Evolutionary conservation across 164 flowering plant species (phyloP), one percentile per base, ranked within the genome.

Genomic region (Buxus sempervirens): DNA sequence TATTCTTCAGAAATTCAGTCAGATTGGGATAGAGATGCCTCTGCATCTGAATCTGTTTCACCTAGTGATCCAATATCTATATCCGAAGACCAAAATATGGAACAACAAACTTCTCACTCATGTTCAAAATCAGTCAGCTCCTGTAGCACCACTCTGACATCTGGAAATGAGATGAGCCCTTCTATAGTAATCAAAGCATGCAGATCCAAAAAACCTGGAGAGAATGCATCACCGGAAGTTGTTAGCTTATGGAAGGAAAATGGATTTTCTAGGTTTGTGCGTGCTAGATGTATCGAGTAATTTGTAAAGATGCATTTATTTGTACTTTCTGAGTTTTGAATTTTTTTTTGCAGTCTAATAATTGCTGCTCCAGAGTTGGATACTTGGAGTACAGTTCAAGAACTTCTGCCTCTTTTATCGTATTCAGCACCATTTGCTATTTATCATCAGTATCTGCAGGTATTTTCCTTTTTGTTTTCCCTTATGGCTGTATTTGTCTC

Each of bases 391-490:
- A 68, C 76, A 23, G 78, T 84, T 59, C 81, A 86, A 77, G 89
- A 89, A 69, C 78, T 92, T 32, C 78, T 95, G 38, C 98, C 98
- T 8, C 86, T 86, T 78, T 55, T 92, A 38, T 80, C 98, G 7
- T 80, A 78, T 79, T 95, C 99, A 2, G 96, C 99, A 26, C 93
- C 99, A 41, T 95, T 95, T 81, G 90, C 86, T 16, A 83, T 95
- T 60, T 92, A 90, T 78, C 97, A 95, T 74, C 97, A 92, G 64
- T 85, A 86, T 78, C 87, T 89, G 58, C 96, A 95, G 97, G 98
- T 95, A 1, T 56, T 49, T 64, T 64, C 6, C 48, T 65, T 64
- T 25, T 23, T 28, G 0, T 53, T 65, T 32, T 38, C 54, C 36
- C 42, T 69, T 26, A 54, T 58, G 23, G 15, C 38, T 42, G 14